These are phyloP conservation scores for Chalciporus piperatus DNA, from an alignment of 768 basidiomycete genomes.

Conservation along the genomic window DNA sequence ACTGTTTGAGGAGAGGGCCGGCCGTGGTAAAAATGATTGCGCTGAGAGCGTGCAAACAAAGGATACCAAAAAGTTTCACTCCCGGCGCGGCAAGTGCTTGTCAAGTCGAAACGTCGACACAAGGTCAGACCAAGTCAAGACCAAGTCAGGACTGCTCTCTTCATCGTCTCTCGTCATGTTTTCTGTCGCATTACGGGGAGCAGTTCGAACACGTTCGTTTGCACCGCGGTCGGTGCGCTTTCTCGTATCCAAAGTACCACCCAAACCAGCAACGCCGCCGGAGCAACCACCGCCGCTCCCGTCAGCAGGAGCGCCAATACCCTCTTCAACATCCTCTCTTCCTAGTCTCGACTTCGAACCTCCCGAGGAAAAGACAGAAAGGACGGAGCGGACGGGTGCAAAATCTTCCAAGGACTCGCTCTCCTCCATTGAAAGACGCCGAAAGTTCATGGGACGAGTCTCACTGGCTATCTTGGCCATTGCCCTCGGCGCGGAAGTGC, in stretches of 20 bases:
- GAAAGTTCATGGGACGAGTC: constrained; percentile 54
- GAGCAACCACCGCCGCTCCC: constrained; percentile 5
- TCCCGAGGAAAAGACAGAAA: constrained; percentile 39
- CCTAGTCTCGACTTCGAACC: constrained; percentile 69
- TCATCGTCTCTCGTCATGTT: constrained; percentile 14
- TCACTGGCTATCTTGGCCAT: constrained; percentile 52
- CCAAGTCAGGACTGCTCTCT: background rate
- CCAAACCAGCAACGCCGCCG: constrained; percentile 9
- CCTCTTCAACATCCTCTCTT: constrained; percentile 18
- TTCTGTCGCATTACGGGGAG: constrained; percentile 22
- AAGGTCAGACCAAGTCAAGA: background rate
- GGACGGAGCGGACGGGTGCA: constrained; percentile 64
- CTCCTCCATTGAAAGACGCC: constrained; percentile 72
- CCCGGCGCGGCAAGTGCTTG: background rate
- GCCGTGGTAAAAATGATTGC: too few species aligned
- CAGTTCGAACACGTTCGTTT: constrained; percentile 17
- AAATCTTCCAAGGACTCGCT: constrained; percentile 74
- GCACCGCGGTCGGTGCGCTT: constrained; percentile 19
- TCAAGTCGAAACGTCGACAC: background rate
- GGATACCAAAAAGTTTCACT: background rate
- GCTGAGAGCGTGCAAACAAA: background rate
- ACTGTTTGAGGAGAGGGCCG: too few species aligned
- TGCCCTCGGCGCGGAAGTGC: constrained; percentile 53
- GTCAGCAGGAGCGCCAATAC: background rate
- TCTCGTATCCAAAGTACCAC: constrained; percentile 20